phyloP scores from a whole-genome alignment of 2,329 filamentous ascomycete genomes.

The Fusarium praegraminearum region DNA sequence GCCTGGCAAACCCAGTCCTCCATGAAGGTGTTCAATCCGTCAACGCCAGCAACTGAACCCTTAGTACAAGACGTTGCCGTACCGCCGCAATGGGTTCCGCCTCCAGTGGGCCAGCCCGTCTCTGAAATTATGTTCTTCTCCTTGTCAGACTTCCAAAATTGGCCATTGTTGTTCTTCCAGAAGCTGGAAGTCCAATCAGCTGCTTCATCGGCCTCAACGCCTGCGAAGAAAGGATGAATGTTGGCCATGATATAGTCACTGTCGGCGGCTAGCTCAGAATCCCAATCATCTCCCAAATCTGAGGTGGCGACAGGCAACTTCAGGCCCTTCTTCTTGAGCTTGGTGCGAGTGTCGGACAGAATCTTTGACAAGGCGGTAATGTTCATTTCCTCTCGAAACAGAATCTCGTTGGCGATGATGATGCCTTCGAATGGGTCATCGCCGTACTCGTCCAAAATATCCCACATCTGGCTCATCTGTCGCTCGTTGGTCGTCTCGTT shows the following conservation, averaged over 20 bases:
- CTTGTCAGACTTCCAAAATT: constrained; percentile 71
- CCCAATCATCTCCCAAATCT: constrained; percentile 92
- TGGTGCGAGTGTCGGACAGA: constrained; percentile 75
- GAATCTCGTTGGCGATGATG: constrained; percentile 84
- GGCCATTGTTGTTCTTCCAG: constrained; percentile 77
- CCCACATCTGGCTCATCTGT: constrained; percentile 86
- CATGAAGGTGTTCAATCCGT: constrained; percentile 89
- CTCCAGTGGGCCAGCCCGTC: constrained; percentile 88
- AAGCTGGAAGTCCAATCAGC: constrained; percentile 86
- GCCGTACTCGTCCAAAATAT: constrained; percentile 78
- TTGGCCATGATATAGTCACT: constrained; percentile 96
- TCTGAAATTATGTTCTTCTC: constrained; percentile 85
- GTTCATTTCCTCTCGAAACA: constrained; percentile 82
- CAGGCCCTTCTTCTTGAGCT: constrained; percentile 75
- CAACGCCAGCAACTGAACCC: constrained; percentile 81
- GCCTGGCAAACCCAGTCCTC: constrained; percentile 85
- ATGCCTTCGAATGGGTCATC: constrained; percentile 80
- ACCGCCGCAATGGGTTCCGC: constrained; percentile 81
- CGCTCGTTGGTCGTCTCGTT: constrained; percentile 86
- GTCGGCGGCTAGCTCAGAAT: constrained; percentile 71
- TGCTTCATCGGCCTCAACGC: constrained; percentile 74
- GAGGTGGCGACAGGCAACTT: constrained; percentile 85
- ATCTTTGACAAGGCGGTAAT: constrained; percentile 71
- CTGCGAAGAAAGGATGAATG: constrained; percentile 95
- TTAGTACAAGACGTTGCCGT: constrained; percentile 64